phyloP scores from a whole-genome alignment of 2,329 filamentous ascomycete genomes.

The Pyrenochaeta sp. region DNA sequence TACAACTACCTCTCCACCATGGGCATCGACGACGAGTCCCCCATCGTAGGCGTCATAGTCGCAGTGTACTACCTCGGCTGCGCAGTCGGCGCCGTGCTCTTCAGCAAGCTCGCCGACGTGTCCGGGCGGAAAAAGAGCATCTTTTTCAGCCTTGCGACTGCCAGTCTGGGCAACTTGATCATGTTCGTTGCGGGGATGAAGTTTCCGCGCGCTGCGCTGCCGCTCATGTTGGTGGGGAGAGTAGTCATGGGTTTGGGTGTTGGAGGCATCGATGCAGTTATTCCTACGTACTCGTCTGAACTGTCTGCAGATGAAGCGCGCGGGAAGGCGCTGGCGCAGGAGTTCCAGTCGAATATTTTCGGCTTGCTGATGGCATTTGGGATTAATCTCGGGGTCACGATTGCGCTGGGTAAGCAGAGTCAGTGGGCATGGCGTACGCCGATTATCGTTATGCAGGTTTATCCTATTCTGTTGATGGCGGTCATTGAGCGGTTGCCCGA shows the following conservation, averaged over 20 bases:
- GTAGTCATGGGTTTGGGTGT: conserved; percentile 65
- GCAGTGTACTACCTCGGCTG: conserved; percentile 70
- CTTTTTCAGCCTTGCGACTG: conserved; percentile 62
- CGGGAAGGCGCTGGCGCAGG: conserved; percentile 66
- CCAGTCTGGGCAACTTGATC: conserved; percentile 64
- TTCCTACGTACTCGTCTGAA: conserved; percentile 67
- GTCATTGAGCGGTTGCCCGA: conserved; percentile 64
- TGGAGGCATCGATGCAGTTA: conserved; percentile 67
- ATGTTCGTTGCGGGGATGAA: conserved; percentile 67
- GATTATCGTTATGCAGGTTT: conserved; percentile 68
- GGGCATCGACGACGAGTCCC: conserved; percentile 59
- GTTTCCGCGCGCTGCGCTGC: conserved; percentile 51
- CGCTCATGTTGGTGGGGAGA: conserved; percentile 59
- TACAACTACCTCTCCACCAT: conserved; percentile 64
- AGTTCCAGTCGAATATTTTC: conserved; percentile 71
- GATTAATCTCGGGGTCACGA: conserved; percentile 64
- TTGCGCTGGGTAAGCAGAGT: conserved; percentile 61
- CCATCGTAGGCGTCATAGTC: conserved; percentile 66
- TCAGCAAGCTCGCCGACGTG: conserved; percentile 63
- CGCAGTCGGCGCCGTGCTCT: conserved; percentile 63
- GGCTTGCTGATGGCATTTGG: conserved; percentile 67
- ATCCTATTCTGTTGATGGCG: conserved; percentile 61
- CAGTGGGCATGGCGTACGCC: conserved; percentile 70
- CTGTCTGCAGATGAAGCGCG: conserved; percentile 63
- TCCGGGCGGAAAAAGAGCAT: conserved; percentile 64